Conservation (phyloP, 2,329 filamentous ascomycete species). For the Fusarium devonianum region DNA sequence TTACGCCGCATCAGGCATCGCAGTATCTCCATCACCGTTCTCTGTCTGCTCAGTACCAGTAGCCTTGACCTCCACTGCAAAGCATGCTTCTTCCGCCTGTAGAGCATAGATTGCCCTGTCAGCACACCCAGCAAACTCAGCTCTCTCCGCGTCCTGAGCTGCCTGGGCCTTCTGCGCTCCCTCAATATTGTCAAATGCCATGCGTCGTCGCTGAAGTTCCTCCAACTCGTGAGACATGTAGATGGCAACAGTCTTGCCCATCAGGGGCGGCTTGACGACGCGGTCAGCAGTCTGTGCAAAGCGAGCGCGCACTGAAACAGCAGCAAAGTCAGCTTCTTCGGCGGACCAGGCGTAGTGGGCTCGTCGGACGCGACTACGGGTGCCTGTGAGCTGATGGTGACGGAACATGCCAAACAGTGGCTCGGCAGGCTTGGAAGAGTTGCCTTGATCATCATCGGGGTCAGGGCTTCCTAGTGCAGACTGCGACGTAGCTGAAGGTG, state of each 20-base stretch:
- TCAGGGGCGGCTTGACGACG: conserved; percentile 8
- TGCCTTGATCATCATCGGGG: neutral
- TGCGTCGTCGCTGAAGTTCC: conserved; percentile 15
- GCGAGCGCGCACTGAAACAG: conserved; percentile 22
- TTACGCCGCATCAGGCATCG: conserved; percentile 1
- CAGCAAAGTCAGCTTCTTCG: conserved; percentile 35
- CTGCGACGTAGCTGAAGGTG: neutral
- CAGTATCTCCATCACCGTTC: neutral
- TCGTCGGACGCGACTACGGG: conserved; percentile 8
- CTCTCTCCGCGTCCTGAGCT: conserved; percentile 30
- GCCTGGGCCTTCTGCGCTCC: conserved; percentile 11
- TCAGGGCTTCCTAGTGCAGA: neutral
- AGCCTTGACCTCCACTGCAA: conserved; percentile 14
- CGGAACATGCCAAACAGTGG: conserved; percentile 34
- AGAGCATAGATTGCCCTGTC: conserved; percentile 39
- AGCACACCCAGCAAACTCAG: conserved; percentile 39
- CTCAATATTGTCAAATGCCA: conserved; percentile 30
- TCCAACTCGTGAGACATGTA: conserved; percentile 2
- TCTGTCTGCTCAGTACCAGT: neutral
- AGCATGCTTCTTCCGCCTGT: conserved; percentile 36
- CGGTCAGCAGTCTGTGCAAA: conserved; percentile 36
- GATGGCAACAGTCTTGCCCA: neutral
- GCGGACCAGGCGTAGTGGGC: conserved; percentile 39
- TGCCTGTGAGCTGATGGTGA: conserved; percentile 13
- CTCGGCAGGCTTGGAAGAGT: conserved; percentile 15